A percentile compares a stretch with the other conserved stretches of the same genome.
phyloP scores from a whole-genome alignment of 805 yeast genomes.

The Wickerhamiella brachini region DNA sequence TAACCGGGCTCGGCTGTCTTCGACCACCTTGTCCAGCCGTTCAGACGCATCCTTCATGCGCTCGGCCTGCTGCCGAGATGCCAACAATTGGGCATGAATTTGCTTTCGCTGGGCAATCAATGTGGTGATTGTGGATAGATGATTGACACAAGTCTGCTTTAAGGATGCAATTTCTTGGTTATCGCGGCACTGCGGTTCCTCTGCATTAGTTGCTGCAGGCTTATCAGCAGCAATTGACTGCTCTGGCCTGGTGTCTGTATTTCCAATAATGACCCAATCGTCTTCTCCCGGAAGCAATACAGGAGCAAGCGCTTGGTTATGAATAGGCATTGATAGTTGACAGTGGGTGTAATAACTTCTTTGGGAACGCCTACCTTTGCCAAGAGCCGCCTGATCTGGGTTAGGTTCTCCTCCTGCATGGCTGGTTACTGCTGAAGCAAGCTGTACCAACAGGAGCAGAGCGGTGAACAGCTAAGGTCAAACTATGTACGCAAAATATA shows the following conservation, averaged over 20 bases:
- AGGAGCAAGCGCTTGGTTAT: background rate
- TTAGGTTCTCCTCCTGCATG: background rate
- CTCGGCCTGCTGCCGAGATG: background rate
- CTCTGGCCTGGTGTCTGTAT: background rate
- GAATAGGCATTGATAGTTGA: background rate
- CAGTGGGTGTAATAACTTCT: background rate
- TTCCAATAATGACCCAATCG: background rate
- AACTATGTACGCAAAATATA: too few species aligned
- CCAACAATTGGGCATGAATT: background rate
- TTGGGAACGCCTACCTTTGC: background rate
- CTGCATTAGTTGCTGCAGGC: background rate
- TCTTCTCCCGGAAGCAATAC: background rate
- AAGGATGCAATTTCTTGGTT: background rate
- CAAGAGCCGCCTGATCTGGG: background rate
- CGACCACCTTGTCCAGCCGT: background rate
- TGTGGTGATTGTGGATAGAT: background rate
- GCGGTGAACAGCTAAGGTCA: too few species aligned
- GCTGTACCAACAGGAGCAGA: too few species aligned
- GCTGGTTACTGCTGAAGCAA: too few species aligned
- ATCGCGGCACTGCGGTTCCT: background rate
- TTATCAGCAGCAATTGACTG: background rate
- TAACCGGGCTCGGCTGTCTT: background rate
- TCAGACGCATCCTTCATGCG: background rate
- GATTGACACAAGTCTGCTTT: background rate
- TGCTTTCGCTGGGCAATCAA: background rate